phyloP scores from a whole-genome alignment of 192 early-diverging fungal genomes.

The Allomyces arbusculus region DNA sequence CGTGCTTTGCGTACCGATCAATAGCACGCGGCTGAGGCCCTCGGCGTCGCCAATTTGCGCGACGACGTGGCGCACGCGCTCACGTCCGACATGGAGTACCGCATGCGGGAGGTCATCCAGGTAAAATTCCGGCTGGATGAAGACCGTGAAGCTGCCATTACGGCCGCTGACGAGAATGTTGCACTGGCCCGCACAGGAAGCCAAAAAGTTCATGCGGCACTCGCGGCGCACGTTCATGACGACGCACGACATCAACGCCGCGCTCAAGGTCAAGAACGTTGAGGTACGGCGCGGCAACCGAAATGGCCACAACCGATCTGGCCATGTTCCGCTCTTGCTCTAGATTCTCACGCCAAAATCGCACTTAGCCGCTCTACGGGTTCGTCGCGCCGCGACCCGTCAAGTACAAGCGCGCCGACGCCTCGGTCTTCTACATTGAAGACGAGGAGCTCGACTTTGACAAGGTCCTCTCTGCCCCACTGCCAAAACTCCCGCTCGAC shows the following conservation, averaged over 20 bases:
- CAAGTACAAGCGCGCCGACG: slow-evolving; percentile 47
- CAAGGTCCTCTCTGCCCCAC: slow-evolving; percentile 54
- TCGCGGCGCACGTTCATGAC: slow-evolving; percentile 60
- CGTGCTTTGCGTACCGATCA: too few species aligned
- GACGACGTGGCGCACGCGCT: slow-evolving; percentile 67
- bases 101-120: slow-evolving; percentile 75
- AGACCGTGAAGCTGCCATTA: not conserved
- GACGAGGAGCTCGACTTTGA: slow-evolving; percentile 91
- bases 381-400: slow-evolving; percentile 44
- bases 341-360: too few species aligned
- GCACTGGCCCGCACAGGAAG: slow-evolving; percentile 42
- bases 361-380: slow-evolving; percentile 67
- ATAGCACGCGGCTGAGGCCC: slow-evolving; percentile 61
- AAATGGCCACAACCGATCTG: too few species aligned
- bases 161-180: not conserved
- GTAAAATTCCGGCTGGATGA: slow-evolving; percentile 11
- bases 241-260: slow-evolving; percentile 73
- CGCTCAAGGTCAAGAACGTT: slow-evolving; percentile 73
- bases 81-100: slow-evolving; percentile 84
- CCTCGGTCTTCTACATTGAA: slow-evolving; percentile 67
- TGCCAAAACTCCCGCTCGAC: slow-evolving; percentile 81
- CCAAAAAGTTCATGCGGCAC: slow-evolving; percentile 92
- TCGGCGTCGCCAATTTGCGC: slow-evolving; percentile 61
- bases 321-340: not conserved
- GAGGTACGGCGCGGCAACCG: too few species aligned